Conservation (phyloP, 148 eudicot species). For the Vaccinium darrowii region DNA sequence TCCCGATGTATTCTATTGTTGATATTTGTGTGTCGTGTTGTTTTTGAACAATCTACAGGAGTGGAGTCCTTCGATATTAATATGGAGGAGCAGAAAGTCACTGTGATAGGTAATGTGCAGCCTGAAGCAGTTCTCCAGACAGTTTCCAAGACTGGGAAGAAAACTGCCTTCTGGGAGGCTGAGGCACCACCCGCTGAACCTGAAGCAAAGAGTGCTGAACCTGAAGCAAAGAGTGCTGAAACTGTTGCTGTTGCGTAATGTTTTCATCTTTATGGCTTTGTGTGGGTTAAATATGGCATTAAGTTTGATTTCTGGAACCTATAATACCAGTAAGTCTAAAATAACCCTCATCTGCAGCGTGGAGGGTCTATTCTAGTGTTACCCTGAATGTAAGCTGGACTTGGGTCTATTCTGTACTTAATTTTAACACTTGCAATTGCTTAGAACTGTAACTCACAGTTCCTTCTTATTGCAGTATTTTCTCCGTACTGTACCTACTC, state of each 20-base stretch:
- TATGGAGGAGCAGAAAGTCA: conserved; percentile 76
- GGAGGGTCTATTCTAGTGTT: background rate
- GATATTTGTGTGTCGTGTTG: background rate
- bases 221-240: conserved; percentile 30
- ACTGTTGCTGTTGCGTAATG: conserved; percentile 26
- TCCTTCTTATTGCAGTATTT: background rate
- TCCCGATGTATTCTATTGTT: background rate
- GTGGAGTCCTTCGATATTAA: conserved; percentile 73
- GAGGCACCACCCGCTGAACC: conserved; percentile 39
- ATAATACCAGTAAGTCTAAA: background rate
- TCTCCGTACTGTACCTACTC: background rate
- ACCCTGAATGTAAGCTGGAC: background rate
- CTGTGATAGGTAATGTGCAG: conserved; percentile 81
- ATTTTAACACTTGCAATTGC: background rate
- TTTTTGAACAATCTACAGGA: conserved; percentile 35
- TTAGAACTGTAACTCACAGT: background rate
- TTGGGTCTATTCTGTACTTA: background rate
- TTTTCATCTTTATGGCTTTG: background rate
- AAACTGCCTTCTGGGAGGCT: conserved; percentile 65
- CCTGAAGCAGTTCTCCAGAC: conserved; percentile 79
- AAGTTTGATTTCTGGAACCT: background rate
- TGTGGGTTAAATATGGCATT: background rate
- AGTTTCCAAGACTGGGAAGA: conserved; percentile 86
- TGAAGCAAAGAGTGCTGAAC: conserved; percentile 24
- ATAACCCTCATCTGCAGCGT: background rate